Percentiles rank a stretch among this genome's conserved stretches.
These are phyloP conservation scores for Scleromitrula shiraiana DNA, from an alignment of 2,329 filamentous ascomycete genomes.

Conservation along the genomic window DNA sequence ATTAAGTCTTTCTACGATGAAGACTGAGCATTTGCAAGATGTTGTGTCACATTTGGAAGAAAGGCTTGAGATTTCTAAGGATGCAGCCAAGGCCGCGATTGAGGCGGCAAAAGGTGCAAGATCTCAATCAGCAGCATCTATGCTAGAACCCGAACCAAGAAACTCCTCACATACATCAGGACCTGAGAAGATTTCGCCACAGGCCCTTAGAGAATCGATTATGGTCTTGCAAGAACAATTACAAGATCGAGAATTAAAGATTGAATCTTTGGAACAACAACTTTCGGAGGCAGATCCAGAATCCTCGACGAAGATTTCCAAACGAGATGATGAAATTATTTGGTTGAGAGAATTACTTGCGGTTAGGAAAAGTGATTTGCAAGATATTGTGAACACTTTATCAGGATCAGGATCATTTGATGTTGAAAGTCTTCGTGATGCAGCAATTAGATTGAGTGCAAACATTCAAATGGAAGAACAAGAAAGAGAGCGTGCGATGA, in stretches of 20 bases:
- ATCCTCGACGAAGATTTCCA: slow-evolving; percentile 72
- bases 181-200: slow-evolving; percentile 84
- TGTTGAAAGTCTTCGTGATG: slow-evolving; percentile 73
- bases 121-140: slow-evolving; percentile 15
- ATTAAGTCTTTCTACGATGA: slow-evolving; percentile 73
- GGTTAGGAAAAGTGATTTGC: slow-evolving; percentile 82
- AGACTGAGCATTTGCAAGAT: slow-evolving; percentile 78
- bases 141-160: slow-evolving; percentile 20
- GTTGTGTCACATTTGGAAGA: slow-evolving; percentile 80
- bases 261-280: slow-evolving; percentile 76
- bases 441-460: slow-evolving; percentile 84
- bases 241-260: slow-evolving; percentile 82
- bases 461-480: slow-evolving; percentile 98
- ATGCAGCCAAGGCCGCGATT: slow-evolving; percentile 56
- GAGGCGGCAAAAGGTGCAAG: slow-evolving; percentile 13
- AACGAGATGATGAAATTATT: slow-evolving; percentile 86
- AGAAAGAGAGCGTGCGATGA: slow-evolving; percentile 78
- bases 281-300: slow-evolving; percentile 65
- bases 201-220: slow-evolving; percentile 91
- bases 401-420: slow-evolving; percentile 70
- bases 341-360: slow-evolving; percentile 92
- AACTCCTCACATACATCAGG: slow-evolving; percentile 37
- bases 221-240: slow-evolving; percentile 94
- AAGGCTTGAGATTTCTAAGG: slow-evolving; percentile 80
- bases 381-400: slow-evolving; percentile 80